Conservation (phyloP, 768 basidiomycete species). For the Austroboletus eburneus region DNA sequence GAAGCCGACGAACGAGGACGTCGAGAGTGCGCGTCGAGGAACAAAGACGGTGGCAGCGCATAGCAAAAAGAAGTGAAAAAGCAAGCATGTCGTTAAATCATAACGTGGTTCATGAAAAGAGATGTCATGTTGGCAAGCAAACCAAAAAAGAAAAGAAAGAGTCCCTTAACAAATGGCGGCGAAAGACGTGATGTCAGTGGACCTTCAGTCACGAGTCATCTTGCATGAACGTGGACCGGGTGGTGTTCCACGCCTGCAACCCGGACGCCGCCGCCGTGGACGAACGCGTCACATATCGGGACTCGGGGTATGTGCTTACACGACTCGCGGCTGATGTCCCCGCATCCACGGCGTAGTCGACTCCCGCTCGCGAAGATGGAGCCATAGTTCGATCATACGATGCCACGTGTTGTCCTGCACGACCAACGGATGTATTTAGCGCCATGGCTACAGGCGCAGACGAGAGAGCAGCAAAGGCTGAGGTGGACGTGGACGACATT, state of each 20-base stretch:
- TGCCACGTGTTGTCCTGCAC: not conserved
- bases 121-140: too few species aligned
- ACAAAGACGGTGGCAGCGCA: too few species aligned
- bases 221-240: conserved; percentile 8
- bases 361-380: conserved; percentile 2
- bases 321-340: conserved; percentile 11
- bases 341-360: conserved; percentile 13
- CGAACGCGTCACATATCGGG: not conserved
- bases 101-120: too few species aligned
- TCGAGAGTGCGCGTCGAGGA: too few species aligned
- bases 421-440: not conserved
- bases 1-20: too few species aligned
- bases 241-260: conserved; percentile 15
- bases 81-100: too few species aligned
- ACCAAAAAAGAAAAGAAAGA: too few species aligned
- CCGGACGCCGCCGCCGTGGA: conserved; percentile 17
- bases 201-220: conserved; percentile 5
- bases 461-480: conserved; percentile 10
- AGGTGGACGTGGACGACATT: conserved; percentile 1
- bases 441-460: conserved; percentile 3
- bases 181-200: too few species aligned
- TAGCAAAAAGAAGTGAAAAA: too few species aligned
- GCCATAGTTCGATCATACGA: conserved; percentile 9
- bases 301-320: conserved; percentile 1
- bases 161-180: too few species aligned